A percentile compares a stretch with the other conserved stretches of the same genome.
Evolutionary conservation across 108 stramenopile genomes (phyloP).

Genomic region (Phaeodactylum tricornutum): DNA sequence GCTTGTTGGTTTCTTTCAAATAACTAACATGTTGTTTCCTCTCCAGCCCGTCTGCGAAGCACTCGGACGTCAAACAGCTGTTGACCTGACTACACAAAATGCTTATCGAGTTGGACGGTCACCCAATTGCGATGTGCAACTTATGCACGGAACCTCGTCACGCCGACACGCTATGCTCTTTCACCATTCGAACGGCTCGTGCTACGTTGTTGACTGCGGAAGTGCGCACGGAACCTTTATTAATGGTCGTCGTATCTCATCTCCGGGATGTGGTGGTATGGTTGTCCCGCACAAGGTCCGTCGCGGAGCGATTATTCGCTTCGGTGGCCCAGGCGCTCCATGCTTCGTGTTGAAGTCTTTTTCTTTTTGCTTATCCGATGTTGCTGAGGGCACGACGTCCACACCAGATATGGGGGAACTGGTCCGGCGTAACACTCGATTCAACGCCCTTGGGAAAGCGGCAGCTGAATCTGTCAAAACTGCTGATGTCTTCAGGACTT

Average conservation of each 20-base stretch:
- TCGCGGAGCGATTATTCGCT: slow-evolving; percentile 65
- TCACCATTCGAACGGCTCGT: slow-evolving; percentile 75
- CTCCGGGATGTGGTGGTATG: slow-evolving; percentile 31
- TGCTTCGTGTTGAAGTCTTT: slow-evolving; percentile 69
- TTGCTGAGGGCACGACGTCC: neutral
- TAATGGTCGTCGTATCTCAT: slow-evolving; percentile 49
- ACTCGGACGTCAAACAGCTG: slow-evolving; percentile 34
- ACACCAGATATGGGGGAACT: slow-evolving; percentile 6
- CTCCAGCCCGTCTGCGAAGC: slow-evolving; percentile 61
- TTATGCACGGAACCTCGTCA: slow-evolving; percentile 58
- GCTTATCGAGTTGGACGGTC: slow-evolving; percentile 63
- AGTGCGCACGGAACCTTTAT: slow-evolving; percentile 74
- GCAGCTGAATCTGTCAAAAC: slow-evolving; percentile 12
- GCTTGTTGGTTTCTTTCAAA: neutral
- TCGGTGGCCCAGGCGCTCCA: slow-evolving; percentile 73
- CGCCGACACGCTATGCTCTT: slow-evolving; percentile 73
- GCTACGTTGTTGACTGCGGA: slow-evolving; percentile 74
- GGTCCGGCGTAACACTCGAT: slow-evolving; percentile 35
- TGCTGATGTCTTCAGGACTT: neutral
- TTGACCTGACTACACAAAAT: slow-evolving; percentile 55
- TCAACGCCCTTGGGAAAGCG: slow-evolving; percentile 24
- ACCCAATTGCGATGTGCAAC: slow-evolving; percentile 51
- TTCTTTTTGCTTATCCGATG: slow-evolving; percentile 33
- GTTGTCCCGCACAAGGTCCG: slow-evolving; percentile 55
- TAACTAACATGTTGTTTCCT: neutral